Conservation (phyloP, 2,329 filamentous ascomycete species). For the Laburnicola sp. region DNA sequence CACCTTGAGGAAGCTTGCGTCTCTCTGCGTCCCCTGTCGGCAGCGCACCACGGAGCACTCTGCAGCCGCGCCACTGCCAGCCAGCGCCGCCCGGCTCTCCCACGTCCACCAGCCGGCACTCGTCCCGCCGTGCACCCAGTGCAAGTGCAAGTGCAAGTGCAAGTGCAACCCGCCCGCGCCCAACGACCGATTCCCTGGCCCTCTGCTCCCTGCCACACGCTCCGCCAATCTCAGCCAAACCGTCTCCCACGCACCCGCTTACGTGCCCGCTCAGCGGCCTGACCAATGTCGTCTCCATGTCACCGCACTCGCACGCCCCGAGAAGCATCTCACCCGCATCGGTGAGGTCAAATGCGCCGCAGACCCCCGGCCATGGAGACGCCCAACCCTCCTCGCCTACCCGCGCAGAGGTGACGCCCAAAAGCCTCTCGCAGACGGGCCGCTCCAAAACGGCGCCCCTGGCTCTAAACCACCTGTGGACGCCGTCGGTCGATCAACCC, state of each 20-base stretch:
- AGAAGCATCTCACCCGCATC: constrained; percentile 46
- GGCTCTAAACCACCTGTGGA: constrained; percentile 41
- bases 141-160: constrained; percentile 6
- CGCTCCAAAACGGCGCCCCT: constrained; percentile 46
- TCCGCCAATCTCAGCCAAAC: constrained; percentile 40
- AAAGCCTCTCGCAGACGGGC: constrained; percentile 41
- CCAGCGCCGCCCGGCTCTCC: constrained; percentile 15
- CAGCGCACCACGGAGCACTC: constrained; percentile 5
- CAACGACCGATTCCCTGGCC: constrained; percentile 27
- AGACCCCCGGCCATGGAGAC: constrained; percentile 25
- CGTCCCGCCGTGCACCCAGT: constrained; percentile 24
- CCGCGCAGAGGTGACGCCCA: constrained; percentile 33
- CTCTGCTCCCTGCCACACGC: constrained; percentile 5
- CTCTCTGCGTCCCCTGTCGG: constrained; percentile 20
- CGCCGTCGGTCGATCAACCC: constrained; percentile 47
- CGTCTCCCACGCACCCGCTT: constrained; percentile 34
- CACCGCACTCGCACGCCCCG: constrained; percentile 43
- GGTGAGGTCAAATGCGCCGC: constrained; percentile 44
- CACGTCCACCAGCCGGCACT: constrained; percentile 22
- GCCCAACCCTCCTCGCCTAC: constrained; percentile 21
- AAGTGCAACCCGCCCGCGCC: constrained; percentile 7
- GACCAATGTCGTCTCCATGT: constrained; percentile 52
- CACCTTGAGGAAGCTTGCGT: constrained; percentile 10
- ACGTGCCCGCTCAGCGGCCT: constrained; percentile 31
- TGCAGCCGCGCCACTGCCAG: not conserved